Percentiles rank a stretch among this genome's conserved stretches.
These are phyloP conservation scores for Triticum turgidum DNA, from an alignment of 176 grass and related monocot species.

Conservation along the genomic window DNA sequence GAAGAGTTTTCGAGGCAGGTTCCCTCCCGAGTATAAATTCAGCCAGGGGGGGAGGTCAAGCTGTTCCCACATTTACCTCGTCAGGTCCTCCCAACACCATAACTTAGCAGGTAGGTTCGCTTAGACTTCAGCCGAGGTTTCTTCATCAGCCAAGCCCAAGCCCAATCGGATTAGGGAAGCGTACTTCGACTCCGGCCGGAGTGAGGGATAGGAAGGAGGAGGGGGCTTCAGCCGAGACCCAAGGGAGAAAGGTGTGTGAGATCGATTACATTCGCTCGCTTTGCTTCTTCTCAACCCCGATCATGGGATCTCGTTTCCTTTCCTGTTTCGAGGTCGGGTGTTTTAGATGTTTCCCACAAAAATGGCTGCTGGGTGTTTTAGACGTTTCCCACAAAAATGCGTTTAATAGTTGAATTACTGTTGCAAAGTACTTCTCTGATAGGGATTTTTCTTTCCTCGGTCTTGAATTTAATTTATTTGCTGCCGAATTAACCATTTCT, in stretches of 20 bases:
- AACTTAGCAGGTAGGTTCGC: slow-evolving; percentile 1
- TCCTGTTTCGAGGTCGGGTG: background rate
- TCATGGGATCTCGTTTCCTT: background rate
- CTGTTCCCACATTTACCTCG: slow-evolving; percentile 20
- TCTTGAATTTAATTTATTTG: background rate
- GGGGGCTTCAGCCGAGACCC: background rate
- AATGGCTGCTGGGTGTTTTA: background rate
- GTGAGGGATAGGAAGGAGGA: background rate
- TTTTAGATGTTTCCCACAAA: background rate
- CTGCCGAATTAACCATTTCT: background rate
- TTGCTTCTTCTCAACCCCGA: background rate
- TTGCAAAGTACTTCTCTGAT: too few relatives aligned
- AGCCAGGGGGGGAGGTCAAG: slow-evolving; percentile 9
- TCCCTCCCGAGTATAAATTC: slow-evolving; percentile 22
- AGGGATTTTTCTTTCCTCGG: background rate
- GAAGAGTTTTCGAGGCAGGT: slow-evolving; percentile 8
- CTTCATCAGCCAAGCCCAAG: background rate
- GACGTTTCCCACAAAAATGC: background rate
- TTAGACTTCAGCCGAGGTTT: slow-evolving; percentile 4
- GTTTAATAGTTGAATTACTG: background rate
- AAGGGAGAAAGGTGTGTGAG: background rate
- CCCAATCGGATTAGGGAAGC: background rate
- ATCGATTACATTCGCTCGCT: background rate
- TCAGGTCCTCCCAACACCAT: background rate
- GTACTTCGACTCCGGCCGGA: background rate